Base-by-base conservation (phyloP, 331 rosid genomes). In the Malus hybrid region DNA sequence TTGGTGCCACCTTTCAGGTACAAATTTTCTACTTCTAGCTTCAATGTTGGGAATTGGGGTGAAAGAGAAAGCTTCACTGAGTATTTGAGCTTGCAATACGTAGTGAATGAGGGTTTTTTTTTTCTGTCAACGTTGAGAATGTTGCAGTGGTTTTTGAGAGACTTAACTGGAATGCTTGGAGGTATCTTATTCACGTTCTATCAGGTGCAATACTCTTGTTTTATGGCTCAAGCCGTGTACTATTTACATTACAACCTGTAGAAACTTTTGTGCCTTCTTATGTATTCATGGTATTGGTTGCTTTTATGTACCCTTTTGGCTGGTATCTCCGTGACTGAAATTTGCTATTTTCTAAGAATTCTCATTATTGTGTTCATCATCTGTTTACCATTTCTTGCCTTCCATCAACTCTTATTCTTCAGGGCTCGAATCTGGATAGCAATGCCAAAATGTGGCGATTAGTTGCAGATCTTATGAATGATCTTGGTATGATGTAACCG, bases 1-100 rank as follows among this genome's bases (percentile, higher is more conserved):
- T 94, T 73, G 97, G 97, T 54, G 97, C 99, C 77, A 94, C 99
- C 46, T 94, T 94, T 90, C 99, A 91, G 99, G 99, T 94, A 80
- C 70, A 63, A 6, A 13, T 32, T 48, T 10, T 72, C 7, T 31
- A 20, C 48, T 33, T 14, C 3, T 56, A 66, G 64, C 48, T 11
- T 60, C 29, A 20, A 1, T 34, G 59, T 65, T 65, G 56, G 32
- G 5, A 76, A 29, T 52, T 66, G 61, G 12, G 57, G 56, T 48
- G 52, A 8, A 61, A 46, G 46, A 60, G 32, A 62, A 31, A 68
- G 63, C 28, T 36, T 61, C 67, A 56, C 8, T 74, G 39, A 54
- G 74, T 80, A 81, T 65, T 73, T 69, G 79, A 70, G 72, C 76
- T 67, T 75, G 76, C 70, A 72, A 63, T 52, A 27, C 31, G 50